Evolutionary conservation across 2,329 filamentous ascomycete genomes (phyloP).

Genomic region (Neopestalotiopsis sp.): DNA sequence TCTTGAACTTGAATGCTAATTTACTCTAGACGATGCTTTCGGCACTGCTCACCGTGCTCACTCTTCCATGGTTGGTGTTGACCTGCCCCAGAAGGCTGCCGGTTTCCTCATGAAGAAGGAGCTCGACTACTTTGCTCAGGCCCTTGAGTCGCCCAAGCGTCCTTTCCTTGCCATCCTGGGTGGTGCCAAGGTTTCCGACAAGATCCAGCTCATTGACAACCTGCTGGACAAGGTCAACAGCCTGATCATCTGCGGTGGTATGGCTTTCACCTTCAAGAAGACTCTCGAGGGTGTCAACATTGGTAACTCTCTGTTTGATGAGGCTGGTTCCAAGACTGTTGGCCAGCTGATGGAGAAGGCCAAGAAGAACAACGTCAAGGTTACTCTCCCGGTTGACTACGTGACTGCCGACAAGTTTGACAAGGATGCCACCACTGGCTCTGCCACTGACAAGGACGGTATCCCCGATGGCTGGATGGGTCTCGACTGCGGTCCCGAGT

Average conservation of each 20-base stretch:
- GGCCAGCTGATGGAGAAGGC: conserved; percentile 89
- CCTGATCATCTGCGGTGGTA: conserved; percentile 93
- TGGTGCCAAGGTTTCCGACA: conserved; percentile 98
- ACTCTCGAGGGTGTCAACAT: conserved; percentile 90
- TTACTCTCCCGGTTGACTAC: conserved; percentile 94
- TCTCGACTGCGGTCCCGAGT: conserved; percentile 91
- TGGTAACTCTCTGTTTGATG: conserved; percentile 89
- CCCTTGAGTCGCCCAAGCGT: conserved; percentile 88
- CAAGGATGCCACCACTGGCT: conserved; percentile 79
- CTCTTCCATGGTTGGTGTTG: conserved; percentile 98
- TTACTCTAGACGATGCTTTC: conserved; percentile 83
- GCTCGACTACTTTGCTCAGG: conserved; percentile 98
- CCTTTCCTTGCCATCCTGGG: conserved; percentile 99
- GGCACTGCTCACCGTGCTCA: conserved; percentile 98
- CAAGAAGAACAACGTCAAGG: conserved; percentile 93
- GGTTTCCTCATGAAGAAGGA: conserved; percentile 99
- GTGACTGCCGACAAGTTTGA: conserved; percentile 95
- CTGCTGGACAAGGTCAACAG: conserved; percentile 97
- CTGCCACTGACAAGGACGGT: conserved; percentile 83
- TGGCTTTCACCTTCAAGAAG: conserved; percentile 99
- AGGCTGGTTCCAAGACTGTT: conserved; percentile 92
- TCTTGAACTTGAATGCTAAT: conserved; percentile 5
- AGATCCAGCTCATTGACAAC: conserved; percentile 99
- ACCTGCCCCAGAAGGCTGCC: conserved; percentile 94
- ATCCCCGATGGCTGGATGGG: conserved; percentile 99